Base-by-base conservation (phyloP, 305 asterid genomes). In the Ruellia speciosa region DNA sequence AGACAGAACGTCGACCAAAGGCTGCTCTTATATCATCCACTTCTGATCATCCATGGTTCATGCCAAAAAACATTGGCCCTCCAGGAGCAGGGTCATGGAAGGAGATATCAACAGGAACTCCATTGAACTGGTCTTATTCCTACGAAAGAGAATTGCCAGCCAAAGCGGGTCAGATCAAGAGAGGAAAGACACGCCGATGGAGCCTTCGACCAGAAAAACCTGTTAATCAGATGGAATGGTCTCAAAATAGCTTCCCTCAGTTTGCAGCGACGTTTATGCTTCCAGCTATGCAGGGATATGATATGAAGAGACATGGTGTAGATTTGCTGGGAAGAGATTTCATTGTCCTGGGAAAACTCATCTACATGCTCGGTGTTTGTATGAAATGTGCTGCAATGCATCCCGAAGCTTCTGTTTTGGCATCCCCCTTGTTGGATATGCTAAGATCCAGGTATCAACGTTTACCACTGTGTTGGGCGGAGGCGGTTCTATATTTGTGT, bases 351-450 rank as follows among this genome's bases (percentile, higher is more conserved):
- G 96, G 99, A 55, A 92, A 86, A 69, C 81, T 92, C 62, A 79
- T 47, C 52, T 16, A 47, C 52, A 47, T 47, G 52, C 52, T 47
- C 7, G 52, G 52, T 47, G 52, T 47, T 14, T 47, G 96, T 72
- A 81, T 92, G 43, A 86, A 84, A 74, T 92, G 95, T 69, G 86
- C 95, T 19, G 85, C 92, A 34, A 81, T 88, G 97, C 99, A 92
- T 73, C 99, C 97, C 45, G 52, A 47, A 47, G 52, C 52, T n/a
- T 47, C 52, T 47, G 52, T 47, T 16, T 15, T 47, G 52, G 52
- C 52, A 47, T 47, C 52, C 52, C 52, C 52, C 1, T 89, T 88
- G 62, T 60, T 92, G 74, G 96, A 92, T 72, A 84, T 92, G 92
- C 59, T 92, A 61, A 79, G 86, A 66, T 76, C 84, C 72, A 84